phyloP scores from a whole-genome alignment of 768 basidiomycete species.

The Hysterangium stoloniferum region DNA sequence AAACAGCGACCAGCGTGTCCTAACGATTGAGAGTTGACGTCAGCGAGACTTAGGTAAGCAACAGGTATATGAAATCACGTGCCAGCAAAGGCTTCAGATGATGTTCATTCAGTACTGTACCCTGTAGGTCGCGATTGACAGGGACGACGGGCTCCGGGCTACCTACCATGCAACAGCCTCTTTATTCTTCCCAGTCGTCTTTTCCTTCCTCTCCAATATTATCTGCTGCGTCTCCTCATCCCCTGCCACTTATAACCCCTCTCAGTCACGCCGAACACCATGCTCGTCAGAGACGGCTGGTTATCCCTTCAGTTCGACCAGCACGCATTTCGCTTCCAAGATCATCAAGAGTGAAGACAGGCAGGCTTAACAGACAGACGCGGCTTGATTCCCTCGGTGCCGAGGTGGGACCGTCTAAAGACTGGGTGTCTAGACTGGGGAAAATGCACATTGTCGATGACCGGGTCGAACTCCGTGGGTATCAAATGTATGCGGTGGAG shows the following conservation, averaged over 20 bases:
- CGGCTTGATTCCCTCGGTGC: constrained; percentile 3
- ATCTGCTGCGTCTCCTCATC: neutral
- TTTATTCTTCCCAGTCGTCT: constrained; percentile 3
- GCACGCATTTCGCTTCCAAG: neutral
- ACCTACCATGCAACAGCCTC: neutral
- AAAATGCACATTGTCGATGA: constrained; percentile 32
- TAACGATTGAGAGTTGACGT: neutral
- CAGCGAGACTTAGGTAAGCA: neutral
- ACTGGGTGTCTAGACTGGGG: constrained; percentile 6
- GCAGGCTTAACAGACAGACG: neutral
- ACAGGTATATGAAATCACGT: neutral
- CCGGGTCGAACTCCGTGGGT: constrained; percentile 46
- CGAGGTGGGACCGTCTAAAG: neutral
- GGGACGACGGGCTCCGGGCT: neutral
- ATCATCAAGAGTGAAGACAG: neutral
- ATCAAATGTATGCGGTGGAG: constrained; percentile 83
- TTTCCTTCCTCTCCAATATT: constrained; percentile 5
- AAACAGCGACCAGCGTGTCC: neutral
- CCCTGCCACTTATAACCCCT: neutral
- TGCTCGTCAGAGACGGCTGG: neutral
- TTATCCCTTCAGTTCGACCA: constrained; percentile 5
- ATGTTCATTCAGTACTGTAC: no score
- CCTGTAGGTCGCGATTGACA: neutral
- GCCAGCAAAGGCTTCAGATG: no score
- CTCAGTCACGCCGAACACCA: neutral